Percentiles rank a stretch among this genome's conserved stretches.
phyloP scores from a whole-genome alignment of 1,284 basidiomycete species.

The Marasmius sp. region DNA sequence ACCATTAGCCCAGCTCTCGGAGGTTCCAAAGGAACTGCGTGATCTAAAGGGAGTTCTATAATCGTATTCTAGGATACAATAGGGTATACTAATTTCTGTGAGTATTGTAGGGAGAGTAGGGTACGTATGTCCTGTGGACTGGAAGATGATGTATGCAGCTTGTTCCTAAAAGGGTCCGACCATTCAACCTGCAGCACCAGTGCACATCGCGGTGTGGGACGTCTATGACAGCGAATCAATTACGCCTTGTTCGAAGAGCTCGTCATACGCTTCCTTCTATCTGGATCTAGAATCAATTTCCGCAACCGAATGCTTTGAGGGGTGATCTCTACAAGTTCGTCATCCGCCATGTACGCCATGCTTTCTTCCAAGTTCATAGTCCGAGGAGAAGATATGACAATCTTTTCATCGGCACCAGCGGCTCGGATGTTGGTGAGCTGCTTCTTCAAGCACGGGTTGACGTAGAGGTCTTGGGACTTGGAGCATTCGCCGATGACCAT shows the following conservation, averaged over 20 bases:
- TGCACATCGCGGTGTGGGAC: too few species aligned
- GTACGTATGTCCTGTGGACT: too few species aligned
- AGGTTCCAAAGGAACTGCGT: too few species aligned
- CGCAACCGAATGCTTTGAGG: constrained; percentile 38
- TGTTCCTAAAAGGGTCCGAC: too few species aligned
- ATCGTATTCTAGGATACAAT: too few species aligned
- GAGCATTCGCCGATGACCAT: constrained; percentile 50
- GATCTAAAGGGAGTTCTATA: too few species aligned
- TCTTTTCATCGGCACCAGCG: constrained; percentile 46
- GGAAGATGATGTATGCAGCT: too few species aligned
- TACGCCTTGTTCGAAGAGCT: neutral
- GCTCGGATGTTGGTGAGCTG: constrained; percentile 47
- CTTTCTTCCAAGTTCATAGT: constrained; percentile 44
- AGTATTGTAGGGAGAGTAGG: too few species aligned
- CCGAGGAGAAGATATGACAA: constrained; percentile 39
- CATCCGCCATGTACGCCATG: constrained; percentile 46
- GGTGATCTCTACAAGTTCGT: constrained; percentile 46
- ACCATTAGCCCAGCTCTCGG: too few species aligned
- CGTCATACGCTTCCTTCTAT: constrained; percentile 11
- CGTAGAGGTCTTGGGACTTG: constrained; percentile 41
- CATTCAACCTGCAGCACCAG: too few species aligned
- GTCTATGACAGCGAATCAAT: neutral
- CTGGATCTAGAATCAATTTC: constrained; percentile 25
- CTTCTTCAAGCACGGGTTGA: constrained; percentile 46
- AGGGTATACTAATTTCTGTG: too few species aligned